Conservation (phyloP, 345 rosid species). For the Camelina hispida region DNA sequence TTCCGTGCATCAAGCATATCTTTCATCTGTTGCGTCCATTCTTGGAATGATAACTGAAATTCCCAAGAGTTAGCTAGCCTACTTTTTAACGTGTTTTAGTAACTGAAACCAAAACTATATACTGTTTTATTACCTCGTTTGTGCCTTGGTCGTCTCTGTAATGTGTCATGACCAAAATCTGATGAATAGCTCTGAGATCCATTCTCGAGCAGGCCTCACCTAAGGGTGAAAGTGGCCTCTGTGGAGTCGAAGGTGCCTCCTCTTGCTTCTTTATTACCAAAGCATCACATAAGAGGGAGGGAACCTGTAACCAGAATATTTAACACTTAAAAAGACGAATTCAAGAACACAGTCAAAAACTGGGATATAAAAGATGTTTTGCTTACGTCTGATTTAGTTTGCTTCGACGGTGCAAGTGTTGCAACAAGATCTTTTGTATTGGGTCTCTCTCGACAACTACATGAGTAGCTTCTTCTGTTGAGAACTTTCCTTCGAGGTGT, state of each 20-base stretch:
- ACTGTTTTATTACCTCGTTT: slow-evolving; percentile 61
- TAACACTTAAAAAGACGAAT: not conserved
- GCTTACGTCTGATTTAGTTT: slow-evolving; percentile 83
- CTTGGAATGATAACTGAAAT: slow-evolving; percentile 88
- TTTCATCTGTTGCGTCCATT: slow-evolving; percentile 98
- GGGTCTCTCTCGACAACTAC: slow-evolving; percentile 88
- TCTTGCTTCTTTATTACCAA: slow-evolving; percentile 71
- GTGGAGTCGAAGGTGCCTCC: slow-evolving; percentile 79
- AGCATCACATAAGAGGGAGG: slow-evolving; percentile 91
- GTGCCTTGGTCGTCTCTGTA: slow-evolving; percentile 97
- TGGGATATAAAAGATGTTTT: not conserved
- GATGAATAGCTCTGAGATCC: slow-evolving; percentile 98
- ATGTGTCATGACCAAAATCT: slow-evolving; percentile 78
- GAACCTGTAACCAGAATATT: slow-evolving; percentile 61
- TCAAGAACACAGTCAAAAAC: not conserved
- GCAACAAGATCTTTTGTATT: slow-evolving; percentile 76
- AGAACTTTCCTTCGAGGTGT: slow-evolving; percentile 88
- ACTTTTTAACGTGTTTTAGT: not conserved
- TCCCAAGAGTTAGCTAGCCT: not conserved
- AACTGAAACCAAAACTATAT: not conserved
- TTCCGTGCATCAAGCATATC: slow-evolving; percentile 94
- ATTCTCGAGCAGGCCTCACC: slow-evolving; percentile 96
- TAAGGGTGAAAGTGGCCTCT: slow-evolving; percentile 78
- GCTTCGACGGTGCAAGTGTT: slow-evolving; percentile 75
- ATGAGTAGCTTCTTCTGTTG: slow-evolving; percentile 88